Base-by-base conservation (phyloP, 2,329 filamentous ascomycete species). In the Arachnopeziza araneosa region DNA sequence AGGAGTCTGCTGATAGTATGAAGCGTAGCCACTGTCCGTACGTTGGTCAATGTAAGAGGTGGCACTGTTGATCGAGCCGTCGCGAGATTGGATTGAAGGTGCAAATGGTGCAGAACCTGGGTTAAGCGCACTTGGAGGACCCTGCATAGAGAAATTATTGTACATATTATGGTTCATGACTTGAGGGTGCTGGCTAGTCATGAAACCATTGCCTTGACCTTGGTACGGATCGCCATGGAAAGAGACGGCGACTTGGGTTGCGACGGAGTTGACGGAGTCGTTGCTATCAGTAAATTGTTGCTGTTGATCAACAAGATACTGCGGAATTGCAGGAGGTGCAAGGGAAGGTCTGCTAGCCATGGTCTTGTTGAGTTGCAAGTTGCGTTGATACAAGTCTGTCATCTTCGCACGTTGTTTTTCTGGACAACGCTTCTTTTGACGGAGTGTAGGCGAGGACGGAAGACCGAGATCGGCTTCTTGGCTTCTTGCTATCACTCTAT, bases 91-190 rank as follows among this genome's bases (percentile, higher is more conserved):
- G 12, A 14, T 44, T 4, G 36, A 44, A 12, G 36, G 60, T 24
- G 56, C 56, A 51, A 60, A 62, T 21, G 57, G 52, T 36, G 21
- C 21, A 5, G 32, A 55, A 54, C 9, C 24, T 54, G 52, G 52
- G 24, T 52, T 52, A n/a, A 52, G 50, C 19, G 12, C 4, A 44
- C 36, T 44, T 44, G 36, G 17, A 44, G 36, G 17, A 7, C 36
- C 36, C 17, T 44, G 36, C 10, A 44, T 44, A 12, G 36, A 44
- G 36, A 44, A 44, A 19, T 44, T 19, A 19, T 44, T 44, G 36
- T 44, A 44, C 36, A 44, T 14, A 19, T 14, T 14, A 12, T 44
- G 10, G 36, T 5, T 14, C 36, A 44, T 23, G 24, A 21, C 24
- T 52, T 21, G 48, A 59, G 9, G 17, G 36, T 44, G 12, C 17